Conservation (phyloP, 176 grass and related monocot genomes). For the Triticum turgidum region DNA sequence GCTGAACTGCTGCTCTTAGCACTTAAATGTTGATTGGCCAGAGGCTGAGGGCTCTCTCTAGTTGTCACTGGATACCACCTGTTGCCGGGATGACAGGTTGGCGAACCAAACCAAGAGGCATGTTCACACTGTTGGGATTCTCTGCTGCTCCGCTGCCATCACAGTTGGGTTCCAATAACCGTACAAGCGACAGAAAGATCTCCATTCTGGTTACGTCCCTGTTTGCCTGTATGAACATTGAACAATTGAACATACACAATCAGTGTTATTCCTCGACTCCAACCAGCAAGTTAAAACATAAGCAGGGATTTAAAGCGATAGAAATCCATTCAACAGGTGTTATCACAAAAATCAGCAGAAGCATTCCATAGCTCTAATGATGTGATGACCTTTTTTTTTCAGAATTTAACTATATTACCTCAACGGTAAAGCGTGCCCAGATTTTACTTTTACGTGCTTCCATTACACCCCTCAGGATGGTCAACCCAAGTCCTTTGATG, state of each 20-base stretch:
- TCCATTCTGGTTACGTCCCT: slow-evolving; percentile 75
- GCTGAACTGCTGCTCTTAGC: slow-evolving; percentile 71
- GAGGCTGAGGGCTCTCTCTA: not conserved
- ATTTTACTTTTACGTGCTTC: slow-evolving; percentile 77
- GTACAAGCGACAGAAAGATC: slow-evolving; percentile 73
- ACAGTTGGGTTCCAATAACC: slow-evolving; percentile 47
- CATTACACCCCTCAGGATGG: slow-evolving; percentile 84
- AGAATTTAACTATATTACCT: slow-evolving; percentile 43
- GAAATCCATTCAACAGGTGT: not conserved
- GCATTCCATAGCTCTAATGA: not conserved
- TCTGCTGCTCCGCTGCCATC: slow-evolving; percentile 34
- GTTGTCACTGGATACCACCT: slow-evolving; percentile 51
- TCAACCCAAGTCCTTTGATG: slow-evolving; percentile 74
- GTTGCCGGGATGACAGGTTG: slow-evolving; percentile 74
- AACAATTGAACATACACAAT: not conserved
- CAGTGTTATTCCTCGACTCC: not conserved
- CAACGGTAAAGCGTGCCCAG: slow-evolving; percentile 79
- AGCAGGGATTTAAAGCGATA: not conserved
- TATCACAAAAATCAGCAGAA: not conserved
- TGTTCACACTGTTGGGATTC: slow-evolving; percentile 44
- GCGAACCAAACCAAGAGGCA: slow-evolving; percentile 40
- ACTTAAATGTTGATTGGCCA: slow-evolving; percentile 31
- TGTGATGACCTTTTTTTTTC: not conserved
- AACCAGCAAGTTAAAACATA: not conserved
- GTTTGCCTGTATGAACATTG: slow-evolving; percentile 55